Evolutionary conservation across 2,329 filamentous ascomycete species (phyloP), one percentile per base, ranked within the genome.

Genomic region (Arthroderma uncinatum): DNA sequence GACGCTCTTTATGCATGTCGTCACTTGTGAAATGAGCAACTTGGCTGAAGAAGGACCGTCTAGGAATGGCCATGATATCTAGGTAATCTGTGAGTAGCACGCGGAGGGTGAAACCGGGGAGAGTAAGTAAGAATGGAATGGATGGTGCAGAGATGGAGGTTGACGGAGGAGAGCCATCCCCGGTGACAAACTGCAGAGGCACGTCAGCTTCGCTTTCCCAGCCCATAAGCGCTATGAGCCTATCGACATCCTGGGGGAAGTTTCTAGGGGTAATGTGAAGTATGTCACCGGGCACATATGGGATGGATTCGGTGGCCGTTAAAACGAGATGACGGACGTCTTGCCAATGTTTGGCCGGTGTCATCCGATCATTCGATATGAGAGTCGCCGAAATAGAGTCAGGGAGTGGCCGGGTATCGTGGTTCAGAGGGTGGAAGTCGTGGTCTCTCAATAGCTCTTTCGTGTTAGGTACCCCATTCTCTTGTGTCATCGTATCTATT

Each of bases 61-160:
- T 85, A 0, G 93, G 93, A 50, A 97, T 92, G 2, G 89, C 85
- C 58, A 86, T 90, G 62, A 98, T 86, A 70, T 98, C 93, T 16
- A 97, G 78, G 64, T 91, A 87, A 67, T 94, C 84, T 2, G 83
- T 84, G 4, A 98, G 76, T 0, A 98, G 79, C 42, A 81, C 78
- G 28, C 92, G 82, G 1, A 97, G 72, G 0, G 90, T 94, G 55
- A 79, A 62, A 58, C 61, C 62, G 5, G 68, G 68, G 30, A 66
- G 67, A 56, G 58, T 66, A 62, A 60, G 63, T 67, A 73, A 61
- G 66, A 66, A 74, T 54, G 67, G 65, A 33, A 73, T 70, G 0
- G 58, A 71, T 10, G 64, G 69, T 56, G 61, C 58, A 42, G 64
- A 67, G 63, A n/a, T 59, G 53, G 33, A 34, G 55, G 50, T 47